Conservation (phyloP, 1,139 yeast genomes). For the Hanseniaspora sp. region DNA sequence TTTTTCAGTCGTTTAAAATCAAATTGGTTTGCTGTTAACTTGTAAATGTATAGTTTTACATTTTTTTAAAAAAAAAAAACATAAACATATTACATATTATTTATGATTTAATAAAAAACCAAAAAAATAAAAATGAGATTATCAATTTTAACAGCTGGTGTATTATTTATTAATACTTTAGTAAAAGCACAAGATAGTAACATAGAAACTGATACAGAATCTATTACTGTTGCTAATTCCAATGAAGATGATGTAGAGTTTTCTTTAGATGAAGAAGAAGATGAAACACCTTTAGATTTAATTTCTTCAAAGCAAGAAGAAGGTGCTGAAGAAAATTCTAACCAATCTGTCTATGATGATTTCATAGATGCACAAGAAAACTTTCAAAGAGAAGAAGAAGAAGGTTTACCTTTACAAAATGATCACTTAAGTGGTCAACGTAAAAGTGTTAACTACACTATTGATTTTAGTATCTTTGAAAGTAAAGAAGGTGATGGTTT, state of each 20-base stretch:
- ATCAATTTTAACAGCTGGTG: not conserved
- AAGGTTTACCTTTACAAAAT: not conserved
- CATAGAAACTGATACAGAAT: not conserved
- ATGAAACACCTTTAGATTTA: not conserved
- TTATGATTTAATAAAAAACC: not conserved
- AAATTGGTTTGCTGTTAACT: no score
- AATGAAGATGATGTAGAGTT: slow-evolving; percentile 11
- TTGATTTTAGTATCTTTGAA: slow-evolving; percentile 16
- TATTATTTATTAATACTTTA: not conserved
- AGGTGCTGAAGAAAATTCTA: not conserved
- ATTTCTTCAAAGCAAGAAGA: not conserved
- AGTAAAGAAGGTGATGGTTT: slow-evolving; percentile 18
- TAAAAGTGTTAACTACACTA: slow-evolving; percentile 13
- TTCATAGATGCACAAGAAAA: not conserved
- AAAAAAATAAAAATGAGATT: not conserved
- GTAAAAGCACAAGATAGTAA: not conserved
- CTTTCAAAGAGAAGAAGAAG: not conserved
- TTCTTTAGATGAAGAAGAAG: slow-evolving; percentile 11
- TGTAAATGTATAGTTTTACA: no score
- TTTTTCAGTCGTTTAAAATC: no score
- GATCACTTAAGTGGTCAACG: not conserved
- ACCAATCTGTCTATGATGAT: not conserved
- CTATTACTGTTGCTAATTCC: not conserved
- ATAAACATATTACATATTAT: no score
- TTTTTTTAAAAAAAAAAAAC: no score